A percentile compares a stretch with the other conserved stretches of the same genome.
phyloP scores from a whole-genome alignment of 78 protist species.

The Chrysochromulina tobinii region DNA sequence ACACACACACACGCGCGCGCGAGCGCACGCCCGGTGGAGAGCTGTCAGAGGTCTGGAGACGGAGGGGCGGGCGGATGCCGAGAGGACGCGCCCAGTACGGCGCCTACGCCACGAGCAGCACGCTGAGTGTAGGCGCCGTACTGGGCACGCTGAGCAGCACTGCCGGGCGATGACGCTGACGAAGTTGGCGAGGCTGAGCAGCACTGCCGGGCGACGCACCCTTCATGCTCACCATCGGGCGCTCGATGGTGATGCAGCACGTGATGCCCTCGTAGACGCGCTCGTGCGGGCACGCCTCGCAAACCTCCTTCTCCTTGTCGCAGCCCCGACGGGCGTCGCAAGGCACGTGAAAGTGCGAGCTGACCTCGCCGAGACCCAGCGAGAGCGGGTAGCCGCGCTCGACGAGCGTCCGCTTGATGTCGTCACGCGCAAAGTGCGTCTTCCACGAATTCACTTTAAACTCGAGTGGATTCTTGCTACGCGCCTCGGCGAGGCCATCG shows the following conservation, averaged over 20 bases:
- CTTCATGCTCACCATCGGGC: neutral
- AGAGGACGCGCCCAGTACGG: too few species aligned
- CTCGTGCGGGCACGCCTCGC: constrained; percentile 1
- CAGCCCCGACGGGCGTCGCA: neutral
- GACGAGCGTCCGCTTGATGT: neutral
- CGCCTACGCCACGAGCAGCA: neutral
- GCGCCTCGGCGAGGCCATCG: neutral
- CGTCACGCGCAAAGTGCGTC: neutral
- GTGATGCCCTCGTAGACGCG: neutral
- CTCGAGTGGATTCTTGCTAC: neutral
- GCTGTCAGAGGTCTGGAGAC: too few species aligned
- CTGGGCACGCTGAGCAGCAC: too few species aligned
- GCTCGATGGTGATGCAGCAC: neutral
- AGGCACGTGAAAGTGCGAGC: neutral
- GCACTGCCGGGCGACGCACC: neutral
- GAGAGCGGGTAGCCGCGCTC: neutral
- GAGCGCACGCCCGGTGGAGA: too few species aligned
- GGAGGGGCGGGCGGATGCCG: too few species aligned
- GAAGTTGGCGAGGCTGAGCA: too few species aligned
- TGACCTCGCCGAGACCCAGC: neutral
- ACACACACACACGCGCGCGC: too few species aligned
- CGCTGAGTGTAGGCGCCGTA: too few species aligned
- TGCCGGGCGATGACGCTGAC: too few species aligned
- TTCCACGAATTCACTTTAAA: neutral
- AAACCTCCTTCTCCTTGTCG: neutral